Evolutionary conservation across 306 rosid species (phyloP), one percentile per base, ranked within the genome.

Genomic region (Delonix regia): DNA sequence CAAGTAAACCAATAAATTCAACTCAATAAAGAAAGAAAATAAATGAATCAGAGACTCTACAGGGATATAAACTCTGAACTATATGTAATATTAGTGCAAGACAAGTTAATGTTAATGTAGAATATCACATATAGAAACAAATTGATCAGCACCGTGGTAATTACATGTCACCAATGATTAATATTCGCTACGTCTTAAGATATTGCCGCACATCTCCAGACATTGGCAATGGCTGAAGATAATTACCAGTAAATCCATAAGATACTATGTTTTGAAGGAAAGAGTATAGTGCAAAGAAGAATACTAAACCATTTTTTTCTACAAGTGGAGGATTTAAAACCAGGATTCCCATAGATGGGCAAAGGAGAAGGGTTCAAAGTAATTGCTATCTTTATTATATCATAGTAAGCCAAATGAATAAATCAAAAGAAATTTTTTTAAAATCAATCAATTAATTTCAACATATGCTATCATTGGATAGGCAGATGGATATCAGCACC

Each of bases 361-460:
- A 18, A 61, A 56, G 65, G 76, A 56, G 52, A 77, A 71, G 59
- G 72, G 79, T 76, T 56, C 24, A 57, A 18, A 84, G 57, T 53
- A 61, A 52, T 75, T 36, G 71, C 57, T 34, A 64, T 70, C 65
- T 79, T 74, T 62, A 69, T 51, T 1, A 51, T 51, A 51, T 51
- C 56, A 51, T 51, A 24, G 56, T 74, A 63, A 62, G 71, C 69
- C 21, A 44, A 55, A 67, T 69, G 60, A 74, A 53, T 36, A 55
- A 63, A 4, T 65, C 79, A 53, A 71, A 45, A 74, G 74, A 60
- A 34, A 67, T 48, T 73, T 59, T 80, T 51, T 66, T 67, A 75
- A 44, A 67, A 52, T 62, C 81, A 79, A 33, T 79, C 30, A 59
- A 56, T 83, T 66, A 48, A 44, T 52, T 65, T 73, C 73, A 83